phyloP scores from a whole-genome alignment of 2,329 filamentous ascomycete genomes.

The Penicillium hordei region DNA sequence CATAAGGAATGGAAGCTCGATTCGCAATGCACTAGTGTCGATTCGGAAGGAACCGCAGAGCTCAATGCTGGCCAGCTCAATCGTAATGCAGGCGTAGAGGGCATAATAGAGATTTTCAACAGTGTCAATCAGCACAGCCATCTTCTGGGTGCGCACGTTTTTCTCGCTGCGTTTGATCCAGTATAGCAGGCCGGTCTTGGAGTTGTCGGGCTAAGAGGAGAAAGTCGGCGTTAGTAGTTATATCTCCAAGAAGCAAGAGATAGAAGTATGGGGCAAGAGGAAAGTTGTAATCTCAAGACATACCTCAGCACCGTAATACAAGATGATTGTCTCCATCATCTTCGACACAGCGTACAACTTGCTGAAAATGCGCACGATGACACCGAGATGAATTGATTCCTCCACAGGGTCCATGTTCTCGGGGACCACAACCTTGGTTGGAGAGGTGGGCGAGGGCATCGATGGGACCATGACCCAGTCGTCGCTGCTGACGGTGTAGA shows the following conservation, averaged over 20 bases:
- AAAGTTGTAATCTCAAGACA: background rate
- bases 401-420: slow-evolving; percentile 22
- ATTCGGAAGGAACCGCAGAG: slow-evolving; percentile 34
- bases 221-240: background rate
- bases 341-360: slow-evolving; percentile 41
- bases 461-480: slow-evolving; percentile 30
- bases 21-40: slow-evolving; percentile 21
- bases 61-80: slow-evolving; percentile 39
- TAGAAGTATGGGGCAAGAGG: background rate
- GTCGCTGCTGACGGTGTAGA: slow-evolving; percentile 33
- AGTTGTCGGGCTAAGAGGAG: slow-evolving; percentile 31
- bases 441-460: slow-evolving; percentile 10
- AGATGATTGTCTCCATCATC: slow-evolving; percentile 32
- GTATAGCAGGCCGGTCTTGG: slow-evolving; percentile 29
- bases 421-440: slow-evolving; percentile 12
- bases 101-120: slow-evolving; percentile 41
- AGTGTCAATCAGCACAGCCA: slow-evolving; percentile 33
- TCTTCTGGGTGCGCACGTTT: slow-evolving; percentile 28
- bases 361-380: slow-evolving; percentile 32
- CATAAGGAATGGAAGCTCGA: slow-evolving; percentile 23
- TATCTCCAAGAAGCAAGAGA: background rate
- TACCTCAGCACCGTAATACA: slow-evolving; percentile 39
- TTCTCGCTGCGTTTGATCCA: slow-evolving; percentile 35
- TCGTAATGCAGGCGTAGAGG: slow-evolving; percentile 37
- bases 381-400: slow-evolving; percentile 25